phyloP scores from a whole-genome alignment of 768 basidiomycete genomes.

The Russula sp. region DNA sequence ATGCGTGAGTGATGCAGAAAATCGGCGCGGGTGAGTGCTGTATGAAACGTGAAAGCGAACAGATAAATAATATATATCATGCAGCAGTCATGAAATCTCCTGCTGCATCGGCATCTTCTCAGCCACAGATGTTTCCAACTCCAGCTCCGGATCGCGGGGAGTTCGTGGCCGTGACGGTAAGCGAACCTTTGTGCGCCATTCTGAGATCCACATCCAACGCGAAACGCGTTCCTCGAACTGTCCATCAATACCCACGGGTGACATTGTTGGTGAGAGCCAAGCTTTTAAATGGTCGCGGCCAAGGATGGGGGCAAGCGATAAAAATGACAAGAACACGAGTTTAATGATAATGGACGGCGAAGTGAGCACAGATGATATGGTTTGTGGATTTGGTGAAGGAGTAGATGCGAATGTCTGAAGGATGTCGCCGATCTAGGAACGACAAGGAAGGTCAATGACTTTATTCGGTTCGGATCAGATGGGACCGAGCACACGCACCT shows the following conservation, averaged over 20 bases:
- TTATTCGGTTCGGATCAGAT: neutral
- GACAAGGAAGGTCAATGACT: neutral
- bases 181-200: slow-evolving; percentile 59
- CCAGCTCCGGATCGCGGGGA: slow-evolving; percentile 27
- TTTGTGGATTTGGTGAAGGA: slow-evolving; percentile 63
- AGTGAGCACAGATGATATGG: slow-evolving; percentile 77
- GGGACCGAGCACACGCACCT: slow-evolving; percentile 45
- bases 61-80: slow-evolving; percentile 15
- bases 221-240: slow-evolving; percentile 37
- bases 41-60: slow-evolving; percentile 11
- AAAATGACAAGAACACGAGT: slow-evolving; percentile 71
- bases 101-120: slow-evolving; percentile 17
- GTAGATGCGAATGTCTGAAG: slow-evolving; percentile 76
- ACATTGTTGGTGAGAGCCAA: slow-evolving; percentile 41
- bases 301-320: slow-evolving; percentile 85
- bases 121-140: slow-evolving; percentile 5
- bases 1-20: slow-evolving; percentile 13
- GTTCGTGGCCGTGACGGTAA: slow-evolving; percentile 46
- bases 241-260: slow-evolving; percentile 8
- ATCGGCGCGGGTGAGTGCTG: slow-evolving; percentile 12
- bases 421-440: slow-evolving; percentile 71
- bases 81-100: slow-evolving; percentile 4
- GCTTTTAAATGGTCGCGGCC: slow-evolving; percentile 60
- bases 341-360: slow-evolving; percentile 82
- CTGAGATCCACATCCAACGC: slow-evolving; percentile 61